phyloP scores from a whole-genome alignment of 2,329 filamentous ascomycete species.

The Samsoniella hepiali region DNA sequence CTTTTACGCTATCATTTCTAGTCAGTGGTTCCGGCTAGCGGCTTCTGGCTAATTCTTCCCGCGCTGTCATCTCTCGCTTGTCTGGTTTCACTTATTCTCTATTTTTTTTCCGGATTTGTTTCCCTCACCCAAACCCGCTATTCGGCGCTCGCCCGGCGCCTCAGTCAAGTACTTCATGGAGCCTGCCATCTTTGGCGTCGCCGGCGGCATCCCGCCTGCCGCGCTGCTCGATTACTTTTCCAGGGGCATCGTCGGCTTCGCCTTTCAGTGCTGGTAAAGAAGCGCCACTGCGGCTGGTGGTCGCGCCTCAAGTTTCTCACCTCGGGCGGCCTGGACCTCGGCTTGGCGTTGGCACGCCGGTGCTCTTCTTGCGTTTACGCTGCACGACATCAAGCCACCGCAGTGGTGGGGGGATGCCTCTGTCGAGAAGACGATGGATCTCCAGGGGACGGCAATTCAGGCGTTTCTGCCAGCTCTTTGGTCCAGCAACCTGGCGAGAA shows the following conservation, averaged over 20 bases:
- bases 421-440: constrained; percentile 60
- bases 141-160: constrained; percentile 51
- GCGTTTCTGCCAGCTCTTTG: constrained; percentile 54
- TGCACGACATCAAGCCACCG: constrained; percentile 60
- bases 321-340: constrained; percentile 66
- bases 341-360: constrained; percentile 60
- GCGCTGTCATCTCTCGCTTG: too few species aligned
- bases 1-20: too few species aligned
- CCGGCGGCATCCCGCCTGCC: constrained; percentile 58
- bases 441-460: constrained; percentile 56
- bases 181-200: constrained; percentile 61
- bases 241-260: constrained; percentile 68
- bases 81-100: too few species aligned
- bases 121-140: too few species aligned
- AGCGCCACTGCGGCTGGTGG: constrained; percentile 67
- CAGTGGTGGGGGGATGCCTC: constrained; percentile 67
- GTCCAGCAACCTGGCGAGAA: constrained; percentile 52
- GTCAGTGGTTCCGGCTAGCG: too few species aligned
- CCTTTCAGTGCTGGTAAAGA: constrained; percentile 68
- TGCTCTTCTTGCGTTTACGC: constrained; percentile 66
- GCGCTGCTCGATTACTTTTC: constrained; percentile 70
- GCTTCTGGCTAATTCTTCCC: too few species aligned
- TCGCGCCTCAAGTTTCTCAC: constrained; percentile 70
- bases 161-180: constrained; percentile 54
- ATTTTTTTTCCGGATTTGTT: too few species aligned